Evolutionary conservation across 805 yeast species (phyloP), one percentile per base, ranked within the genome.

Genomic region (Wickerhamomyces alni): DNA sequence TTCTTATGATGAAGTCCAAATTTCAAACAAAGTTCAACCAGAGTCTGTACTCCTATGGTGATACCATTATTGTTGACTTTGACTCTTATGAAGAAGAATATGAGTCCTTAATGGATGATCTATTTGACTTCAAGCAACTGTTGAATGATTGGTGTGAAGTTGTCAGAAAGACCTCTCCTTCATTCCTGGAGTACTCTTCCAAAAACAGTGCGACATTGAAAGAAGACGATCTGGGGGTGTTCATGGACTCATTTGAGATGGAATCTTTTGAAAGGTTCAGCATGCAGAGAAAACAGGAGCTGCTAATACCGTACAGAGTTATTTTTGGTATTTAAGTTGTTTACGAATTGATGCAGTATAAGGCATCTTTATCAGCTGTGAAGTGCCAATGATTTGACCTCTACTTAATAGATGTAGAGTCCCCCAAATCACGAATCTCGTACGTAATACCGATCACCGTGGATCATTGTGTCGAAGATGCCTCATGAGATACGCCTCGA

Each of bases 61-160:
- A 48, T 19, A 40, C 39, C 2, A 35, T 48, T 33, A 30, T 48
- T 8, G 36, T 46, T 12, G 48, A 43, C 8, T 48, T 36, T 32
- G 48, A 48, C 16, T 16, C 36, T 17, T 48, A 48, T 29, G 50
- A 46, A 15, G 39, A 41, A n/a, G 37, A 33, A 2, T 48, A 44
- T 26, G 39, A 33, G 12, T 4, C 25, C 3, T 10, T 48, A 13
- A 8, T 44, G 21, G 22, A 42, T 9, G 21, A 33, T 3, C 22
- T 46, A 15, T 44, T 38, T 22, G 26, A 30, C n/a, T 33, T 44
- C 12, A 39, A 41, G 3, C 27, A 30, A 6, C 3, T 18, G 1
- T 24, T 46, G 16, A 42, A 39, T 11, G 51, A 48, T 31, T 43
- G 46, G 45, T 17, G 32, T 2, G 52, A 48, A 37, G 38, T 18